Percentiles rank a stretch among this genome's conserved stretches.
phyloP scores from a whole-genome alignment of 1,284 basidiomycete species.

The Cryptococcus sp. region DNA sequence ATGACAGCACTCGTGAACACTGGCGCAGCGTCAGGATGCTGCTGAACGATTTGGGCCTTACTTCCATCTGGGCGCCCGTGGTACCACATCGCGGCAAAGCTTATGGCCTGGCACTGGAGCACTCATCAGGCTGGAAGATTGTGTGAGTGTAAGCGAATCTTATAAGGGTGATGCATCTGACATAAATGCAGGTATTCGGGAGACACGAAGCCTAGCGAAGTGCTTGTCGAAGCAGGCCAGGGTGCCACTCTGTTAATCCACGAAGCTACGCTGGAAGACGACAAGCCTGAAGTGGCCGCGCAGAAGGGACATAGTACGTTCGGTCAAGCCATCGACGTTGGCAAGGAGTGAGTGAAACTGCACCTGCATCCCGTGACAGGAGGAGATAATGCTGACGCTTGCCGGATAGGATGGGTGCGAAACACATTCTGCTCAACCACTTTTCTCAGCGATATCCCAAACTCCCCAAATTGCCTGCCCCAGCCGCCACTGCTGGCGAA shows the following conservation, averaged over 20 bases:
- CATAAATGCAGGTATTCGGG: slow-evolving; percentile 64
- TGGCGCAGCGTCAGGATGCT: slow-evolving; percentile 5
- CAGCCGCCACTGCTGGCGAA: slow-evolving; percentile 13
- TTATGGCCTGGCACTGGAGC: slow-evolving; percentile 70
- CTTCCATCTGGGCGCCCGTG: slow-evolving; percentile 63
- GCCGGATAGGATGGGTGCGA: slow-evolving; percentile 72
- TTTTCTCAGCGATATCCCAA: slow-evolving; percentile 95
- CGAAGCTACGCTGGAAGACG: slow-evolving; percentile 84
- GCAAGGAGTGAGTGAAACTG: slow-evolving; percentile 59
- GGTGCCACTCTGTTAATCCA: slow-evolving; percentile 84
- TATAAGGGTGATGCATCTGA: slow-evolving; percentile 47
- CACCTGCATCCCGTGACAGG: not conserved
- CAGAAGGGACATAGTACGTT: slow-evolving; percentile 87
- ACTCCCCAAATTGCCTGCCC: slow-evolving; percentile 60
- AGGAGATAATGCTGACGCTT: not conserved
- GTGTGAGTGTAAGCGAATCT: slow-evolving; percentile 60
- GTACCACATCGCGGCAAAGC: slow-evolving; percentile 72
- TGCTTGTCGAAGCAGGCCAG: slow-evolving; percentile 67
- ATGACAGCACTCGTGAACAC: slow-evolving; percentile 5
- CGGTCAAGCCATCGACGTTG: slow-evolving; percentile 80
- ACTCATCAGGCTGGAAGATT: slow-evolving; percentile 75
- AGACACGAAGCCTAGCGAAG: slow-evolving; percentile 78
- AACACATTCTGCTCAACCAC: slow-evolving; percentile 84
- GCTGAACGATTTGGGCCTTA: slow-evolving; percentile 33
- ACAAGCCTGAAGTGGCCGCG: slow-evolving; percentile 70